Percentiles rank a stretch among this genome's conserved stretches.
These are phyloP conservation scores for Mycena citricolor DNA, from an alignment of 1,284 basidiomycete genomes.

Conservation along the genomic window DNA sequence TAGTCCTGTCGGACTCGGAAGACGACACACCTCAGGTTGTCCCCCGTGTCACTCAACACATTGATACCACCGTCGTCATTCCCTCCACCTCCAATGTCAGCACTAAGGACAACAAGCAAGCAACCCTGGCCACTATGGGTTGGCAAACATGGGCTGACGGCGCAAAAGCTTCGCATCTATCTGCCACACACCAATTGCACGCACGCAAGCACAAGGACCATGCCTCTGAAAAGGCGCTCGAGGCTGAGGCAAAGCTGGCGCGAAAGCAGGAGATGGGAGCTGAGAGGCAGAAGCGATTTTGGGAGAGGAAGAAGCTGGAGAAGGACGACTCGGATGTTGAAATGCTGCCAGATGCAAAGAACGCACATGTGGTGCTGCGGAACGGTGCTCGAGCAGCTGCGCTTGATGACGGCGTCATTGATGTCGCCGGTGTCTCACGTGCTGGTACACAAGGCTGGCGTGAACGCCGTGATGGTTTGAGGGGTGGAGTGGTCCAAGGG, in stretches of 20 bases:
- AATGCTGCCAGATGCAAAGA: background rate
- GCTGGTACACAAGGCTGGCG: slow-evolving; percentile 10
- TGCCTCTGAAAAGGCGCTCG: background rate
- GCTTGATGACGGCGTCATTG: background rate
- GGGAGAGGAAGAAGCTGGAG: slow-evolving; percentile 11
- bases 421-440: background rate
- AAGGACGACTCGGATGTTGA: slow-evolving; percentile 9
- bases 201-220: too few relatives aligned
- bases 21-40: background rate
- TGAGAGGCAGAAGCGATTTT: background rate
- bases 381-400: background rate
- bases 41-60: background rate
- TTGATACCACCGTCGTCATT: background rate
- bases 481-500: slow-evolving; percentile 4
- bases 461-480: background rate
- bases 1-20: too few relatives aligned
- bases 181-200: background rate
- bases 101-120: background rate
- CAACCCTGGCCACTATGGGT: background rate
- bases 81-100: background rate
- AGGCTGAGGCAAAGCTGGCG: background rate
- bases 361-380: background rate
- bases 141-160: slow-evolving; percentile 5
- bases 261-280: background rate
- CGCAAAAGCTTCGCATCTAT: slow-evolving; percentile 2